Percentiles rank a stretch among this genome's conserved stretches.
Evolutionary conservation across 306 rosid species (phyloP).

Genomic region (Neltuma alba): DNA sequence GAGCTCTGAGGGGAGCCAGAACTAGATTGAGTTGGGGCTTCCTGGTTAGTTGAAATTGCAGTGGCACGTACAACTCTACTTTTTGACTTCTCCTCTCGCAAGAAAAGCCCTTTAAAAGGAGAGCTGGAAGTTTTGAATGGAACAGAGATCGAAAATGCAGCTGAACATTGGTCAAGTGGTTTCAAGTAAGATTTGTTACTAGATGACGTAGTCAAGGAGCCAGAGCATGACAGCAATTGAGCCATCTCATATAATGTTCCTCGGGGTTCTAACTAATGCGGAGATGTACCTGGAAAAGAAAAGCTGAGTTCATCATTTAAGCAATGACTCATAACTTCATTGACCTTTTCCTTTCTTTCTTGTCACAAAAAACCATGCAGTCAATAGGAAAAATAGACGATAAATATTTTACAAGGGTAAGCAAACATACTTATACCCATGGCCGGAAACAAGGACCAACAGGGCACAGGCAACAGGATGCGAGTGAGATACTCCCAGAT

Average conservation of each 20-base stretch:
- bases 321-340: not conserved
- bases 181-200: slow-evolving; percentile 53
- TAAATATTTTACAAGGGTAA: slow-evolving; percentile 3
- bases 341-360: not conserved
- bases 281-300: slow-evolving; percentile 40
- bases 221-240: slow-evolving; percentile 77
- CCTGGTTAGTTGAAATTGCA: slow-evolving; percentile 58
- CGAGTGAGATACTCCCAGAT: not conserved
- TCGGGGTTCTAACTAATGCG: not conserved
- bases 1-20: slow-evolving; percentile 36
- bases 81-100: slow-evolving; percentile 44
- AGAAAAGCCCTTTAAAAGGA: slow-evolving; percentile 52
- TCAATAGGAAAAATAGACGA: not conserved
- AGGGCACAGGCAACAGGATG: not conserved
- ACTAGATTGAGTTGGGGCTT: slow-evolving; percentile 59
- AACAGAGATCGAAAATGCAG: slow-evolving; percentile 45
- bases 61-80: slow-evolving; percentile 50
- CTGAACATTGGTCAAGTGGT: slow-evolving; percentile 46
- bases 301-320: not conserved
- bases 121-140: slow-evolving; percentile 44
- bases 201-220: slow-evolving; percentile 56
- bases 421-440: not conserved
- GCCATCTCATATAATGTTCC: slow-evolving; percentile 58
- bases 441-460: not conserved
- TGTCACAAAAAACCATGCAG: slow-evolving; percentile 5